These are phyloP conservation scores for Kuraishia piskuri DNA, from an alignment of 805 yeast genomes.

Conservation along the genomic window DNA sequence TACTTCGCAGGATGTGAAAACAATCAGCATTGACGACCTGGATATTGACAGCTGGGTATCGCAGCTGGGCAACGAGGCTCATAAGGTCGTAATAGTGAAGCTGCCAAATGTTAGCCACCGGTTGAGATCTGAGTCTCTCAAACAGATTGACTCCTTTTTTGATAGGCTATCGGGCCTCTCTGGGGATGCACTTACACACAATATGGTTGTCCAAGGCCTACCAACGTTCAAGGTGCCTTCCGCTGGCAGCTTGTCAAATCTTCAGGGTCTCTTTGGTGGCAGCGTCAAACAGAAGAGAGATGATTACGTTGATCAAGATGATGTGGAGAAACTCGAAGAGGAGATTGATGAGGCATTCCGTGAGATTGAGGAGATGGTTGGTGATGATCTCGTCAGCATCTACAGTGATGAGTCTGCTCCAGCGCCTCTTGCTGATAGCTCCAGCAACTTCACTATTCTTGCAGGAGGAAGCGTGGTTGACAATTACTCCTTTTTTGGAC, in stretches of 20 bases:
- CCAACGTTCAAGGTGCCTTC: constrained; percentile 13
- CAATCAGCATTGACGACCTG: not conserved
- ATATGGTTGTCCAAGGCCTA: constrained; percentile 23
- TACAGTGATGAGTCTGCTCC: constrained; percentile 8
- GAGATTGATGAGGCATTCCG: constrained; percentile 22
- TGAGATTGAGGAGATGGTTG: constrained; percentile 18
- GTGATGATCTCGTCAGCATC: constrained; percentile 16
- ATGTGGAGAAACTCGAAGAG: constrained; percentile 17
- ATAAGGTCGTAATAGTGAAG: constrained; percentile 5
- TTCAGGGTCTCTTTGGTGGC: not conserved
- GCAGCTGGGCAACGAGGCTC: not conserved
- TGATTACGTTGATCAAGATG: constrained; percentile 13
- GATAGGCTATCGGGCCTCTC: constrained; percentile 2
- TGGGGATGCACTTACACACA: constrained; percentile 1
- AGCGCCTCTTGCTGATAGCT: not conserved
- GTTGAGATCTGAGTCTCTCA: constrained; percentile 1
- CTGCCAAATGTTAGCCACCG: constrained; percentile 6
- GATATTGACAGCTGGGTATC: constrained; percentile 3
- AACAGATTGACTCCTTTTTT: constrained; percentile 4
- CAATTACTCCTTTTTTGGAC: constrained; percentile 62
- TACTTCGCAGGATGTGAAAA: not conserved
- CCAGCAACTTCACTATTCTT: not conserved
- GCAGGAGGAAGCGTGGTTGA: constrained; percentile 41
- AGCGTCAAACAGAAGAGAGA: constrained; percentile 9
- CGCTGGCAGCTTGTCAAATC: constrained; percentile 7